Evolutionary conservation across 2,329 filamentous ascomycete species (phyloP).

Genomic region (Ilyonectria sp.): DNA sequence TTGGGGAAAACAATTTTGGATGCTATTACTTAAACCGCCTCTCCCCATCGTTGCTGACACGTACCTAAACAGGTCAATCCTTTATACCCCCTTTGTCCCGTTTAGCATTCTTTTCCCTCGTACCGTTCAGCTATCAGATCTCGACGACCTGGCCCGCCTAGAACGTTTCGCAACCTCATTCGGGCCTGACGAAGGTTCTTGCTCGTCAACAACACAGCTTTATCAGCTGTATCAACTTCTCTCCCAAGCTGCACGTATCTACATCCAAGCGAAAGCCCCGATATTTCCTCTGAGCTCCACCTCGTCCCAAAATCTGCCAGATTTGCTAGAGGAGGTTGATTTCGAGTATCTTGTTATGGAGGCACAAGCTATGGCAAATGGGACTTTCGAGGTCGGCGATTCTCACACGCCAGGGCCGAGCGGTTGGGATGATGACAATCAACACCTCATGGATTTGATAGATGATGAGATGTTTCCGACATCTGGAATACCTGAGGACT

Average conservation of each 20-base stretch:
- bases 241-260: constrained; percentile 50
- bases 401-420: constrained; percentile 8
- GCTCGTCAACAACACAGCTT: constrained; percentile 49
- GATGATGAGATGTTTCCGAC: constrained; percentile 32
- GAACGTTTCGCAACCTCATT: constrained; percentile 53
- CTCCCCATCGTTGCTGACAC: not conserved
- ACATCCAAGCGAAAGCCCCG: constrained; percentile 32
- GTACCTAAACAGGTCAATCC: constrained; percentile 45
- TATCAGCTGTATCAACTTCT: constrained; percentile 54
- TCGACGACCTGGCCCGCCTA: constrained; percentile 37
- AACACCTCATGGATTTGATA: constrained; percentile 37
- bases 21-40: not conserved
- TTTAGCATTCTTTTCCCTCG: constrained; percentile 56
- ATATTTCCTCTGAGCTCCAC: not conserved
- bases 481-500: not conserved
- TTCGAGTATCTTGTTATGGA: not conserved
- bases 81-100: constrained; percentile 55
- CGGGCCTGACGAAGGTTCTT: constrained; percentile 23
- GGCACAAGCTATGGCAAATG: not conserved
- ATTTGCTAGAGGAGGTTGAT: not conserved
- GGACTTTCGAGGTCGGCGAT: not conserved
- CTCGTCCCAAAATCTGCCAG: not conserved
- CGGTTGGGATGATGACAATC: constrained; percentile 37
- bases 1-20: not conserved
- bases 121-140: constrained; percentile 41